These are phyloP conservation scores for Sugiyamaella floridensis DNA, from an alignment of 805 yeast species.

Conservation along the genomic window DNA sequence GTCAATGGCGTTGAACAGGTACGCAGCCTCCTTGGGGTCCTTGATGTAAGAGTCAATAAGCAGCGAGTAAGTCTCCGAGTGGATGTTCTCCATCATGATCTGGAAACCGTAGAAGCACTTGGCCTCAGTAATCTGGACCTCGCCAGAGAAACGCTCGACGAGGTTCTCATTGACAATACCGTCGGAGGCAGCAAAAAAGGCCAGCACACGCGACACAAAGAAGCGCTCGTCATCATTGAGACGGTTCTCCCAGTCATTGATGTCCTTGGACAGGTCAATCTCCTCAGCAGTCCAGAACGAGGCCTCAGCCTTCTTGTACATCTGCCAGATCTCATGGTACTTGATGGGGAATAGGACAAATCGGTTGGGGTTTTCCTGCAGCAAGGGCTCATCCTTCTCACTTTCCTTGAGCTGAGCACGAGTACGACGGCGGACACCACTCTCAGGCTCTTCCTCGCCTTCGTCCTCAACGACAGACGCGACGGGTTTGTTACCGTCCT, in stretches of 20 bases:
- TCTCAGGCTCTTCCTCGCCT: slow-evolving; percentile 8
- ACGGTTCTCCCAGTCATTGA: slow-evolving; percentile 84
- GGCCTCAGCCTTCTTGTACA: slow-evolving; percentile 98
- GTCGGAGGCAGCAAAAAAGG: slow-evolving; percentile 97
- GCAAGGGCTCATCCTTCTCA: slow-evolving; percentile 85
- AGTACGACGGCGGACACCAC: slow-evolving; percentile 15
- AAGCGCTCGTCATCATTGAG: slow-evolving; percentile 87
- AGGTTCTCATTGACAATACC: slow-evolving; percentile 97
- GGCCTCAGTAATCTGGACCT: slow-evolving; percentile 96
- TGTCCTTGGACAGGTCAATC: slow-evolving; percentile 88
- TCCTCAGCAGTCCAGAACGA: slow-evolving; percentile 99
- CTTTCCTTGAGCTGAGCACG: slow-evolving; percentile 50
- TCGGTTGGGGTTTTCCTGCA: slow-evolving; percentile 76
- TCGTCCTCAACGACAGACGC: slow-evolving; percentile 5
- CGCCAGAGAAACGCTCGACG: slow-evolving; percentile 95
- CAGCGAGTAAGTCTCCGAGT: slow-evolving; percentile 92
- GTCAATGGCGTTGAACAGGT: slow-evolving; percentile 90
- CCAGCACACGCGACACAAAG: slow-evolving; percentile 87
- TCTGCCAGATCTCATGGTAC: slow-evolving; percentile 97
- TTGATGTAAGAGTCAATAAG: slow-evolving; percentile 92
- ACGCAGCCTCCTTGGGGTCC: slow-evolving; percentile 89
- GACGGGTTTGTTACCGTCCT: background rate
- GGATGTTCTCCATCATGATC: slow-evolving; percentile 99
- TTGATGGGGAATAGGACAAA: slow-evolving; percentile 93
- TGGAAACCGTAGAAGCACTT: slow-evolving; percentile 99